Base-by-base conservation (phyloP, 352 stramenopile genomes). In the Phytophthora chlamydospora region DNA sequence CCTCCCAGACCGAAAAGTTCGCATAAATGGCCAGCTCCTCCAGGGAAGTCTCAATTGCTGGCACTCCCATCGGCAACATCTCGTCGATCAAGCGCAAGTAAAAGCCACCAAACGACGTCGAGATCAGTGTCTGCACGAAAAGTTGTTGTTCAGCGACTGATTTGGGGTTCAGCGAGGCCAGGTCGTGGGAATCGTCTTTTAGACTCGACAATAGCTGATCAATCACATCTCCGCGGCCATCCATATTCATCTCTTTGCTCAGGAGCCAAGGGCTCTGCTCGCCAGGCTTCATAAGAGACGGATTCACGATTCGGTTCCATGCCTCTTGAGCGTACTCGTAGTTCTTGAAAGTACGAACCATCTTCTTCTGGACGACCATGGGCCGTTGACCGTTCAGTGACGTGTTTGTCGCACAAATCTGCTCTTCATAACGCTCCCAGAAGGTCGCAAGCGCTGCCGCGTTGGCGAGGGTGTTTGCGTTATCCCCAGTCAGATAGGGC, bases 291-390 rank as follows among this genome's bases (percentile, higher is more conserved):
- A 81, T 47, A 8, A 96, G 53, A 31, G 74, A 83, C 17, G 84
- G 88, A 32, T 93, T 92, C 9, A 96, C 83, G 14, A 96, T 70
- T 4, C 82, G 75, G 51, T 76, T 83, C 88, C 88, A 96, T 21
- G 88, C 83, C 60, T 96, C 86, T 56, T 96, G 84, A 11, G 88
- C 88, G 59, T 91, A 96, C 12, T 96, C 88, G 24, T 88, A 95
- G 62, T 89, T 94, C 53, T 84, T 88, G 61, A 96, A 96, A 16
- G 71, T 47, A 38, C 88, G 84, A 6, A 96, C 82, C 83, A 96
- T 93, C 59, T 95, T 96, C 59, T 90, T 90, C 63, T 96, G 88
- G 13, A 93, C 78, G 6, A 86, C 61, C 14, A 74, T 55, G 16
- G 79, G 66, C 19, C 56, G 55, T 45, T 89, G 58, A 8, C 83